These are phyloP conservation scores for Cryphonectria naterciae DNA, from an alignment of 2,329 filamentous ascomycete species.

Conservation along the genomic window DNA sequence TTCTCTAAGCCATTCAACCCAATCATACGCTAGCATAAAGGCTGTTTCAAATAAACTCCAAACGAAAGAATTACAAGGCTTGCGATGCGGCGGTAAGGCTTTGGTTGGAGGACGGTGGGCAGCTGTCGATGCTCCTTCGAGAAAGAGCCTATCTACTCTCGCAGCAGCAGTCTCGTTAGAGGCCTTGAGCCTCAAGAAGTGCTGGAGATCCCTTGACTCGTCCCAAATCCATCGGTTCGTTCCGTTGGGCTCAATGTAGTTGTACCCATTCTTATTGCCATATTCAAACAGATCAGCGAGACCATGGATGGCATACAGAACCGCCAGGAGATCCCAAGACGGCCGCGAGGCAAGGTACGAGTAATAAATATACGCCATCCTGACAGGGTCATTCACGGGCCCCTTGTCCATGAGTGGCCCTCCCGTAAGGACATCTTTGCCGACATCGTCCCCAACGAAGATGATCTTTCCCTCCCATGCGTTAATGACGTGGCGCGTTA, in stretches of 20 bases:
- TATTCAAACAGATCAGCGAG: not conserved
- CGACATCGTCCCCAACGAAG: not conserved
- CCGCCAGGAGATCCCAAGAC: not conserved
- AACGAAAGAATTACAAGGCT: not conserved
- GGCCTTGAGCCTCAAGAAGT: not conserved
- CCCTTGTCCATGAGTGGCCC: not conserved
- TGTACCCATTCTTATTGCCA: not conserved
- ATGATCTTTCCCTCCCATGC: not conserved
- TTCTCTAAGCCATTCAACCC: not conserved
- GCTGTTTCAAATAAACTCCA: not conserved
- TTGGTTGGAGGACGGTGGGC: not conserved
- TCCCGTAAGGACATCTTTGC: not conserved
- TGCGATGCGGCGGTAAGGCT: not conserved
- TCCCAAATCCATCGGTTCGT: not conserved
- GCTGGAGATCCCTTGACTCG: not conserved
- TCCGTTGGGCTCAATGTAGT: not conserved
- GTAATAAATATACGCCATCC: not conserved
- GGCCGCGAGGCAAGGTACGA: not conserved
- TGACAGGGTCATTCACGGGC: not conserved
- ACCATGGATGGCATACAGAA: not conserved
- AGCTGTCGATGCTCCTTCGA: not conserved
- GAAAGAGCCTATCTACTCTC: not conserved
- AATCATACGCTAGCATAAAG: not conserved
- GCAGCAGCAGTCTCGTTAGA: not conserved
- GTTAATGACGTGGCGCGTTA: not conserved